Base-by-base conservation (phyloP, 805 yeast genomes). In the Candida multigemmis region DNA sequence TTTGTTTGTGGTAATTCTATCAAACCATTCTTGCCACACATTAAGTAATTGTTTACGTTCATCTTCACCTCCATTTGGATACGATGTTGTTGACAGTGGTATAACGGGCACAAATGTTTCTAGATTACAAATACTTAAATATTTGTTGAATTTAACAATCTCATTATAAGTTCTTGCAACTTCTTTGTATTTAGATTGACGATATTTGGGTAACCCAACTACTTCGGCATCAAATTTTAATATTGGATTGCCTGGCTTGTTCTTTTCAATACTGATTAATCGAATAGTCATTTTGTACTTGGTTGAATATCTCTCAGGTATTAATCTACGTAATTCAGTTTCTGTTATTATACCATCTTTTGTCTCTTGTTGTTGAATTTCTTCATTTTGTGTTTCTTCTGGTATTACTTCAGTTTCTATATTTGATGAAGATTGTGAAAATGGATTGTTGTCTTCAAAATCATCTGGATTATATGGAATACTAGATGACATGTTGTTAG, bases 21-120 rank as follows among this genome's bases (percentile, higher is more conserved):
- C 71, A 38, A 91, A 77, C 98, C 98, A 91, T 35, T 65, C 71
- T 50, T 89, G 97, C 56, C 87, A 67, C 25, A 70, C 68, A 10
- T 40, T 40, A 25, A 65, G 55, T 21, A 84, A 60, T 30, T 73
- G 71, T 28, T 60, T 59, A 26, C 65, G 66, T 43, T 84, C 94
- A 36, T 89, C 96, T 16, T 80, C 80, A 23, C 87, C 82, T 28
- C 82, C 82, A n/a, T 74, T 60, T 14, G 94, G 94, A 44, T 76
- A 87, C 12, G 86, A 68, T 1, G 94, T 80, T 5, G 62, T 67
- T 1, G 91, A 62, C 12, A 64, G 58, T 0, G 97, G 96, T 22
- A 91, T 60, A 5, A 93, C 76, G 0, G 97, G 96, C 4, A 91
- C 86, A 54, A 89, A 86, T 30, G 91, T 87, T 50, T 91, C 97